Conservation (phyloP, 257 asterid genomes). For the Ehretia macrophylla region DNA sequence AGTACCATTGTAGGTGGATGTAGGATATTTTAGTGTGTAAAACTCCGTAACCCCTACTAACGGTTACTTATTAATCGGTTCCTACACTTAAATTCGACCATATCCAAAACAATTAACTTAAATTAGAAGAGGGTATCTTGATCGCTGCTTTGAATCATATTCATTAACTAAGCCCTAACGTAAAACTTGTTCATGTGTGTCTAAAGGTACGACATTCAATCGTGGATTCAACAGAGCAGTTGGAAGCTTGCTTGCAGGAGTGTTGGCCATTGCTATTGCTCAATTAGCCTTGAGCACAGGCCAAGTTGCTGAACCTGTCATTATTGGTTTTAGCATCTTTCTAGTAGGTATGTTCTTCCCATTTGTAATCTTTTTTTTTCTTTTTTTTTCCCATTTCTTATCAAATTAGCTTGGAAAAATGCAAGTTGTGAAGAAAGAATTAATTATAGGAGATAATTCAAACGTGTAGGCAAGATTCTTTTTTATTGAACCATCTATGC, state of each 20-base stretch:
- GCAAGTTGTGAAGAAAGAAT: not conserved
- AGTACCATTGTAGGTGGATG: no score
- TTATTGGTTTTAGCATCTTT: slow-evolving; percentile 69
- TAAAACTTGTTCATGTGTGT: not conserved
- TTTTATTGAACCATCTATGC: no score
- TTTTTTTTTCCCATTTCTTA: not conserved
- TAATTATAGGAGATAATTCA: no score
- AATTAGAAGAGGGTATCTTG: not conserved
- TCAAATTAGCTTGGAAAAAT: no score
- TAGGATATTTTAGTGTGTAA: no score
- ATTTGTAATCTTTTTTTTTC: not conserved
- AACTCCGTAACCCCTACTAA: no score
- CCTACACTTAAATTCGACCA: no score
- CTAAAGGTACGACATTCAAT: slow-evolving; percentile 56
- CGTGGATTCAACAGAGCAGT: slow-evolving; percentile 70
- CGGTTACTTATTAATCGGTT: no score
- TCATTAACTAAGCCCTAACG: no score
- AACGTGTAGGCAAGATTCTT: no score
- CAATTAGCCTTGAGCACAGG: slow-evolving; percentile 52
- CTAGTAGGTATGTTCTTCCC: slow-evolving; percentile 39
- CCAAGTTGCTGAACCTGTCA: slow-evolving; percentile 47
- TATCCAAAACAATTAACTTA: slow-evolving; percentile 1
- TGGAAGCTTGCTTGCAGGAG: slow-evolving; percentile 67
- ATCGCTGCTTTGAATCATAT: no score
- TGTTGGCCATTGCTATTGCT: slow-evolving; percentile 41